phyloP scores from a whole-genome alignment of 306 rosid genomes.

The Acacia melanoxylon region DNA sequence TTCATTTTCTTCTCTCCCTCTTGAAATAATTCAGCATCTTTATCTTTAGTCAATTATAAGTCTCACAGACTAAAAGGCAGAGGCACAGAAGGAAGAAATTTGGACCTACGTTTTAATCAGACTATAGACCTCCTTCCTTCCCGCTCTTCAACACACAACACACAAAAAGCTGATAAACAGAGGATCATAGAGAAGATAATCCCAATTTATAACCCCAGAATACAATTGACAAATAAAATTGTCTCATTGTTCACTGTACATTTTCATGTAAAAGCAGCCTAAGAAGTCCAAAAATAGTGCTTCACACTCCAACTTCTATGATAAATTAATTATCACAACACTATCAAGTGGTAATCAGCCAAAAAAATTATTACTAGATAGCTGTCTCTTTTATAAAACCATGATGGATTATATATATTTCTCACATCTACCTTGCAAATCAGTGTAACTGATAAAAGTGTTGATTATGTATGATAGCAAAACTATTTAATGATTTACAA shows the following conservation, averaged over 20 bases:
- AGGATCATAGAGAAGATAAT: conserved; percentile 5
- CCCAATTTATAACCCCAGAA: conserved; percentile 7
- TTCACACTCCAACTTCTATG: neutral
- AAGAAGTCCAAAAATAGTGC: neutral
- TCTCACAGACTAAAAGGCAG: conserved; percentile 11
- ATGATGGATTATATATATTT: conserved; percentile 21
- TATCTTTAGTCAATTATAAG: neutral
- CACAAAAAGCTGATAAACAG: conserved; percentile 5
- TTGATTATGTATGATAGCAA: conserved; percentile 1
- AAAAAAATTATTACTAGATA: neutral
- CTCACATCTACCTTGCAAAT: conserved; percentile 15
- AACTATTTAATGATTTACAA: conserved; percentile 7
- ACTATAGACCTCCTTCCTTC: neutral
- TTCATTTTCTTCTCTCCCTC: neutral
- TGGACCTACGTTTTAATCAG: neutral
- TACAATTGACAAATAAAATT: neutral
- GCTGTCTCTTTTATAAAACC: neutral
- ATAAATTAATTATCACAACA: conserved; percentile 20
- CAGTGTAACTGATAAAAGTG: conserved; percentile 4
- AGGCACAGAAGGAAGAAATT: neutral
- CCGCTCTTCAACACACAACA: neutral
- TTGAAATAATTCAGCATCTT: conserved; percentile 13
- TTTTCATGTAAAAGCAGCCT: neutral
- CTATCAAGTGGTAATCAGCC: neutral
- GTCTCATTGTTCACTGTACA: neutral